phyloP scores from a whole-genome alignment of 257 asterid genomes.

The Mitragyna speciosa region DNA sequence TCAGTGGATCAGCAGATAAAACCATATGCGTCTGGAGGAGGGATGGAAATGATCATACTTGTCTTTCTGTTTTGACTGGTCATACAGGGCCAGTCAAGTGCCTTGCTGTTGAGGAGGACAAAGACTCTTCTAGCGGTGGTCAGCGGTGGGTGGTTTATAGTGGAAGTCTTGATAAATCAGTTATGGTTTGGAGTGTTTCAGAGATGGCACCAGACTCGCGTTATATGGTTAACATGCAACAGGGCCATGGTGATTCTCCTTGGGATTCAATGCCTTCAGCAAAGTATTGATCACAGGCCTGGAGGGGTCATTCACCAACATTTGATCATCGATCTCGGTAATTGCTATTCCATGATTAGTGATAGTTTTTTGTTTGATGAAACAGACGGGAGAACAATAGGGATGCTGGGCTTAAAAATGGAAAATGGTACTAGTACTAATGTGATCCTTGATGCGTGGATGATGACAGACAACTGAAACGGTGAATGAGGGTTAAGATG shows the following conservation, averaged over 20 bases:
- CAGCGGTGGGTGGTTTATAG: slow-evolving; percentile 69
- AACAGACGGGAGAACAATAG: not conserved
- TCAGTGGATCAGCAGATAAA: slow-evolving; percentile 81
- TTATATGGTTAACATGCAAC: slow-evolving; percentile 31
- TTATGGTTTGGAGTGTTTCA: slow-evolving; percentile 79
- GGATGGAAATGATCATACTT: slow-evolving; percentile 53
- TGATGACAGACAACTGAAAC: not conserved
- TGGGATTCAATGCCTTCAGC: slow-evolving; percentile 64
- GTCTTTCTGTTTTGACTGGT: slow-evolving; percentile 67
- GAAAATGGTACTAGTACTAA: too few relatives aligned
- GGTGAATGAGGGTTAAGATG: not conserved
- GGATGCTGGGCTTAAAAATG: not conserved
- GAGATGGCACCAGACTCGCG: slow-evolving; percentile 59
- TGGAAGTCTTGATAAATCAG: slow-evolving; percentile 80
- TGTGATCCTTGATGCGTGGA: slow-evolving; percentile 11
- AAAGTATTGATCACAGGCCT: slow-evolving; percentile 27
- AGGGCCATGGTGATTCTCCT: slow-evolving; percentile 23
- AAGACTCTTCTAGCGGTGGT: slow-evolving; percentile 34
- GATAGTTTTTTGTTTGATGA: not conserved
- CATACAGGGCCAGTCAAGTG: slow-evolving; percentile 91
- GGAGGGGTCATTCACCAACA: not conserved
- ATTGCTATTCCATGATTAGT: slow-evolving; percentile 8
- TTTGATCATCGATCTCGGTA: slow-evolving; percentile 6
- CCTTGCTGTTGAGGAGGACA: slow-evolving; percentile 57
- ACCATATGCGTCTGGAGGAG: slow-evolving; percentile 75